Conservation (phyloP, 176 grass and related monocot genomes). For the Secale cereale region DNA sequence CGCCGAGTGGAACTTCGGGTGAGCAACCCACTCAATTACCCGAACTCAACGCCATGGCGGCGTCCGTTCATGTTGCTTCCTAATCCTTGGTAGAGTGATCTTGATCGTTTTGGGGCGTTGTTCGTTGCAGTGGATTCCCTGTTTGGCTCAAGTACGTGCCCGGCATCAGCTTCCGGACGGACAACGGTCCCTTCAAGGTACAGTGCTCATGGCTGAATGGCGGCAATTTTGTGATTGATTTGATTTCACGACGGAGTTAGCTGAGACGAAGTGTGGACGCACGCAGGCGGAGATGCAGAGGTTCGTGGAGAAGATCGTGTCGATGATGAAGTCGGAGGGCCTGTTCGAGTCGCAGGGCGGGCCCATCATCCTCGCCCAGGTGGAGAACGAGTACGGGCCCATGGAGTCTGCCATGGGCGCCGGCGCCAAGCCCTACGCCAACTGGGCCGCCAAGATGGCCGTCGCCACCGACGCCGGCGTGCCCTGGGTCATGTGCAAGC, state of each 20-base stretch:
- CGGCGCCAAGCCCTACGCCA: constrained; percentile 65
- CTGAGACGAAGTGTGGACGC: too few relatives aligned
- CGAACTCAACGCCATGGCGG: not conserved
- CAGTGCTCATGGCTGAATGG: too few relatives aligned
- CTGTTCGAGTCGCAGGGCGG: not conserved
- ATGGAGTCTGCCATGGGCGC: constrained; percentile 75
- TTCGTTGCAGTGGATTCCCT: constrained; percentile 84
- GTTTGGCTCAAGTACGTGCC: constrained; percentile 98
- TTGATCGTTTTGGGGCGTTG: not conserved
- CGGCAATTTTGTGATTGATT: too few relatives aligned
- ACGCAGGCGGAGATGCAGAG: constrained; percentile 72
- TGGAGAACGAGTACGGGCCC: constrained; percentile 93
- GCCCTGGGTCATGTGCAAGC: constrained; percentile 98
- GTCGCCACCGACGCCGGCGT: constrained; percentile 77
- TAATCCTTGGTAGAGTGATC: not conserved
- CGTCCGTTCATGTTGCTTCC: not conserved
- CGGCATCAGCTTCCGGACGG: constrained; percentile 86
- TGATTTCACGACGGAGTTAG: too few relatives aligned
- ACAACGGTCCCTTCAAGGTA: constrained; percentile 96
- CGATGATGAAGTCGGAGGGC: constrained; percentile 47
- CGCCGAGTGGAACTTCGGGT: constrained; percentile 97
- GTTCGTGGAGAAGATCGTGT: constrained; percentile 88
- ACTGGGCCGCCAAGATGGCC: constrained; percentile 94
- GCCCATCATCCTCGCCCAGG: constrained; percentile 80
- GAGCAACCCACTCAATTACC: not conserved